A percentile compares a stretch with the other conserved stretches of the same genome.
phyloP scores from a whole-genome alignment of 176 grass and related monocot genomes.

The Oryza australiensis region DNA sequence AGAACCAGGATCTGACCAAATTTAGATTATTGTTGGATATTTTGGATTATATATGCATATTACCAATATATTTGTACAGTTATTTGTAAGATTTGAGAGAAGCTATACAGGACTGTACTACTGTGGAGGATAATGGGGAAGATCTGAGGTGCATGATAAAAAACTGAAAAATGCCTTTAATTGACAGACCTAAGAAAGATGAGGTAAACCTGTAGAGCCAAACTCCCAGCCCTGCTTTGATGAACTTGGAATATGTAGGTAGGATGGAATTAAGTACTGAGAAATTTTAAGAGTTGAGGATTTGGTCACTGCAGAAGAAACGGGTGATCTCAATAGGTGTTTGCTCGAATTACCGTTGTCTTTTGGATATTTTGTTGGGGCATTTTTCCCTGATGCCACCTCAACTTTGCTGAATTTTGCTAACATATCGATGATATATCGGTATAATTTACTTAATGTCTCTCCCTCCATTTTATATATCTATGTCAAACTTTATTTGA shows the following conservation, averaged over 20 bases:
- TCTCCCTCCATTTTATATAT: no score
- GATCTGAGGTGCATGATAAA: not conserved
- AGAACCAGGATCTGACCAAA: no score
- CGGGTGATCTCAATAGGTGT: not conserved
- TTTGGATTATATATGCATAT: not conserved
- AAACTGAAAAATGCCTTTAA: not conserved
- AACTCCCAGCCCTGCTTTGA: slow-evolving; percentile 70
- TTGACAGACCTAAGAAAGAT: not conserved
- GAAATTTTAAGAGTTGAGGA: slow-evolving; percentile 61
- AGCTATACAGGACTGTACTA: not conserved
- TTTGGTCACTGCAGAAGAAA: slow-evolving; percentile 57
- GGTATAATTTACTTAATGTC: no score
- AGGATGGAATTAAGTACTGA: slow-evolving; percentile 62
- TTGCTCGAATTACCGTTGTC: no score
- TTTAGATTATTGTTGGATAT: not conserved
- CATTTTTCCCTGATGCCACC: no score
- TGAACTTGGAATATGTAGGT: slow-evolving; percentile 75
- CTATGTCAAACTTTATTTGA: no score
- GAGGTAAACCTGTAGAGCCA: slow-evolving; percentile 79
- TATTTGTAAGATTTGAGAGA: not conserved
- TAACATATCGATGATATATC: no score
- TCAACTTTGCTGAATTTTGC: no score
- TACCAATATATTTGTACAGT: not conserved
- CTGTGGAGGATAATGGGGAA: not conserved
- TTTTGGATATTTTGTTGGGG: no score